Evolutionary conservation across 768 basidiomycete species (phyloP), one percentile per base, ranked within the genome.

Genomic region (Lactarius indigo): DNA sequence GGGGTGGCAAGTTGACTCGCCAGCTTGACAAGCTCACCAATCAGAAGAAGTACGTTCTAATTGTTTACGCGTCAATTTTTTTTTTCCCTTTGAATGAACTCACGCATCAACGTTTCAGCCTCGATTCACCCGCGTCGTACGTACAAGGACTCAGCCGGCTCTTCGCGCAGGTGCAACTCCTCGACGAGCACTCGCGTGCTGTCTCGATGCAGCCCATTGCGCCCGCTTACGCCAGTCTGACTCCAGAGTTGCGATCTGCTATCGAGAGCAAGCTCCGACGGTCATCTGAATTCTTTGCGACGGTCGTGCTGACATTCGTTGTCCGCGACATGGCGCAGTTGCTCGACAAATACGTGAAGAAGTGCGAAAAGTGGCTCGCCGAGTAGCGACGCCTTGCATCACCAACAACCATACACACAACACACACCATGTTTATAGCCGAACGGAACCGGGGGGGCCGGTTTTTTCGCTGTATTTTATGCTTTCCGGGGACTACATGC

Each of bases 291-390:
- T 96, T 96, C 75, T 96, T 96, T 72, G 91, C 91, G 30, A 90
- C 83, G 61, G 92, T 95, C 68, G 86, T 96, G 63, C 81, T 94
- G 58, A 91, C 91, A 20, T 95, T 96, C 75, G 92, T 96, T 72
- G 87, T 96, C 72, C 87, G 88, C 61, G 93, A 95, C 75, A 82
- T 94, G 69, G 91, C 91, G 50, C 87, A 89, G 72, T 78, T 96
- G 59, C 81, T 96, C 68, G 94, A 96, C 81, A 95, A 96, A 78
- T 95, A 94, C 76, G 90, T 89, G 69, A 94, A 94, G 83, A 91
- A 92, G 76, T 92, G 91, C 78, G 93, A 93, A 79, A 93, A 92
- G 78, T 93, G 92, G 91, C 83, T 94, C 42, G 90, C 87, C 42
- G 92, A 95, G 74, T 94, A 81, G 44, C 30, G 56, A 20, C 42